A percentile compares a stretch with the other conserved stretches of the same genome.
Conservation (phyloP, 768 basidiomycete species). For the Flagelloscypha sp. region DNA sequence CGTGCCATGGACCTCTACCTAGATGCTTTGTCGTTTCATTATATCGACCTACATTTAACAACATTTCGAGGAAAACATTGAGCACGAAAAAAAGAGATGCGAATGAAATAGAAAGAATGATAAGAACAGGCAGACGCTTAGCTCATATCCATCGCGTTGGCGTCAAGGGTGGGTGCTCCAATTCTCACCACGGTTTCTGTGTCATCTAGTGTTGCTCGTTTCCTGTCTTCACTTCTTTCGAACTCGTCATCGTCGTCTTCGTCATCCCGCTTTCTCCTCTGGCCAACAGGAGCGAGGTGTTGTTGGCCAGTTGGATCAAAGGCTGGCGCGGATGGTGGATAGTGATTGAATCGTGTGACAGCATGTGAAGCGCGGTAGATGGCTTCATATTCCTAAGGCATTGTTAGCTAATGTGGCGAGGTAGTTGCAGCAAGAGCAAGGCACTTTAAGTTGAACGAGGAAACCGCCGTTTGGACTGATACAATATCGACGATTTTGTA, state of each 20-base stretch:
- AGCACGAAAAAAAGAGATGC: too few species aligned
- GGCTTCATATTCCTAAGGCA: slow-evolving; percentile 77
- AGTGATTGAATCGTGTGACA: too few species aligned
- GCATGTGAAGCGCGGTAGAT: slow-evolving; percentile 79
- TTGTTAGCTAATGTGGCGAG: background rate
- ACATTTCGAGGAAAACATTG: too few species aligned
- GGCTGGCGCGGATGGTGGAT: too few species aligned
- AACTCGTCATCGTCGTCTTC: slow-evolving; percentile 60
- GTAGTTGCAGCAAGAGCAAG: slow-evolving; percentile 3
- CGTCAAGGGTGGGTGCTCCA: too few species aligned
- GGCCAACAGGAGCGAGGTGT: slow-evolving; percentile 36
- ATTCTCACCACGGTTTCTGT: too few species aligned
- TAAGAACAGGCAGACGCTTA: too few species aligned
- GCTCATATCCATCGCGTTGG: too few species aligned
- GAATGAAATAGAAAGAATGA: too few species aligned
- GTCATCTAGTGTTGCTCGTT: slow-evolving; percentile 28
- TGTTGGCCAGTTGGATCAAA: slow-evolving; percentile 46
- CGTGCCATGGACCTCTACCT: too few species aligned
- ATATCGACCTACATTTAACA: too few species aligned
- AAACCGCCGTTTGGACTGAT: slow-evolving; percentile 91
- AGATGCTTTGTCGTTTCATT: too few species aligned
- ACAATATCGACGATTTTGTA: slow-evolving; percentile 88
- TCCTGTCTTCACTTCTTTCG: slow-evolving; percentile 34
- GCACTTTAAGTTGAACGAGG: slow-evolving; percentile 83
- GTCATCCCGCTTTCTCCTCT: slow-evolving; percentile 62